A percentile compares a stretch with the other conserved stretches of the same genome.
These are phyloP conservation scores for Tetracentron sinense DNA, from an alignment of 164 flowering plant species.

Conservation along the genomic window DNA sequence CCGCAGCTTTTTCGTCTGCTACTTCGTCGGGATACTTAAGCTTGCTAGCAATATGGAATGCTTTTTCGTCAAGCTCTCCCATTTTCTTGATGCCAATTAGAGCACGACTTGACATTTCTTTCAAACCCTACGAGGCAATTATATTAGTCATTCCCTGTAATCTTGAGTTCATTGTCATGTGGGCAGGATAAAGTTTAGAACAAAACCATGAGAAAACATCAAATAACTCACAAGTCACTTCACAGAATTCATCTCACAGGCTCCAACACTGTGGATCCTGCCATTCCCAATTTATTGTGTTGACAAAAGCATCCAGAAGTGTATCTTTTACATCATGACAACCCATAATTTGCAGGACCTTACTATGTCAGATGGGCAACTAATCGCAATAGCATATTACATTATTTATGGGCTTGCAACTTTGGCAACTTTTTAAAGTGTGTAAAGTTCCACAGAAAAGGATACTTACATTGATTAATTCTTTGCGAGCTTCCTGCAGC, in stretches of 20 bases:
- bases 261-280: background rate
- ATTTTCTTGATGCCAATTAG: slow-evolving; percentile 41
- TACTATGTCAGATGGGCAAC: background rate
- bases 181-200: background rate
- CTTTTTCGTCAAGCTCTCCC: slow-evolving; percentile 45
- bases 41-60: slow-evolving; percentile 35
- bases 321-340: background rate
- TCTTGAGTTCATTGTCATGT: background rate
- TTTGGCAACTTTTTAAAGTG: background rate
- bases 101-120: slow-evolving; percentile 9
- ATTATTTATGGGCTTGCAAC: background rate
- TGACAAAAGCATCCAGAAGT: background rate
- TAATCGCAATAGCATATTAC: background rate
- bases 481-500: slow-evolving; percentile 63
- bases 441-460: background rate
- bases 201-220: no score
- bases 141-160: background rate
- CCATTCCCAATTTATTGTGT: background rate
- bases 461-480: slow-evolving; percentile 41
- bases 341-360: background rate
- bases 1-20: no score
- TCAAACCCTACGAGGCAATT: slow-evolving; percentile 22
- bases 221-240: background rate
- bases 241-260: background rate
- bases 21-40: slow-evolving; percentile 25